phyloP scores from a whole-genome alignment of 495 filamentous ascomycete species.

The Massariosphaeria phaeospora region DNA sequence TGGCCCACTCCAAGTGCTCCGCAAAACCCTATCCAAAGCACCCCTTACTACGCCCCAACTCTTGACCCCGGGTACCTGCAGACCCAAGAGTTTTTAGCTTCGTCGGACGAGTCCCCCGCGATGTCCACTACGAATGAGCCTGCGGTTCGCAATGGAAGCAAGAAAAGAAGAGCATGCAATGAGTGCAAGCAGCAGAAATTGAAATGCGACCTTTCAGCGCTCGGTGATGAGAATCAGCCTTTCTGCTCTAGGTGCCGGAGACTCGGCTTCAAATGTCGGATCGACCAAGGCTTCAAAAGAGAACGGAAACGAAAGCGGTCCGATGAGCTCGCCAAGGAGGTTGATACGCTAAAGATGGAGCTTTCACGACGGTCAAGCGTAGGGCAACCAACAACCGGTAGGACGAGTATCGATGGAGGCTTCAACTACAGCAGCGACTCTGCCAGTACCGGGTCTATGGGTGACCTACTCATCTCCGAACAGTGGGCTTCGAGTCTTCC shows the following conservation, averaged over 20 bases:
- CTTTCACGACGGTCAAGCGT: constrained; percentile 6
- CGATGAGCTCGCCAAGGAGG: constrained; percentile 69
- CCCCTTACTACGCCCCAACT: too few species aligned
- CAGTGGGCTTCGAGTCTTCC: neutral
- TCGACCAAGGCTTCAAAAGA: constrained; percentile 87
- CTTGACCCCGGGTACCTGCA: too few species aligned
- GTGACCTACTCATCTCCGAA: neutral
- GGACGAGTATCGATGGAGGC: neutral
- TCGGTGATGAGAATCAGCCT: constrained; percentile 78
- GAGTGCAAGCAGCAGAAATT: constrained; percentile 88
- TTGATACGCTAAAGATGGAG: constrained; percentile 4
- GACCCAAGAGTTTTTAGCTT: too few species aligned
- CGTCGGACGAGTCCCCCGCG: too few species aligned
- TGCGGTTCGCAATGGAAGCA: constrained; percentile 13
- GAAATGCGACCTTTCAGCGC: constrained; percentile 52
- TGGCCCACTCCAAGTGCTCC: too few species aligned
- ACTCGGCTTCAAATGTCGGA: constrained; percentile 79
- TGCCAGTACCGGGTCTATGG: neutral
- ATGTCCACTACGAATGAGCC: too few species aligned
- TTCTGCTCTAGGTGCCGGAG: constrained; percentile 78
- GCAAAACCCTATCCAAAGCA: too few species aligned
- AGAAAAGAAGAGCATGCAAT: constrained; percentile 61
- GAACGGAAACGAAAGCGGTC: constrained; percentile 83
- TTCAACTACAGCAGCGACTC: neutral
- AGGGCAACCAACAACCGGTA: neutral